Evolutionary conservation across 2,329 filamentous ascomycete species (phyloP).

Genomic region (Lanzia echinophila): DNA sequence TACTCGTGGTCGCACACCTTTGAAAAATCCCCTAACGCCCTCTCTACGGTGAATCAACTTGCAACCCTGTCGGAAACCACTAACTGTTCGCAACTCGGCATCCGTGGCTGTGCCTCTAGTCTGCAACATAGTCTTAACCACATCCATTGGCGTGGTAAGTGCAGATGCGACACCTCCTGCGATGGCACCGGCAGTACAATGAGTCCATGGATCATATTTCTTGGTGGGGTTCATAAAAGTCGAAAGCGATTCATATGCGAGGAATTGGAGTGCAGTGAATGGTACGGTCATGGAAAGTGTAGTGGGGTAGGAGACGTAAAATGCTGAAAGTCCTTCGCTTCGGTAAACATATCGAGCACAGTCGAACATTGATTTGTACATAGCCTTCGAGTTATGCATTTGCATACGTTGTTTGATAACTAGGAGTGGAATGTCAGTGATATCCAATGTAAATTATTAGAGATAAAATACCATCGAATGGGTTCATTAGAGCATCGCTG

Average conservation of each 20-base stretch:
- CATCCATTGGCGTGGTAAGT: constrained; percentile 91
- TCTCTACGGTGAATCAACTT: constrained; percentile 57
- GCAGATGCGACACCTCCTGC: constrained; percentile 91
- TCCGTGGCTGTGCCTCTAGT: constrained; percentile 81
- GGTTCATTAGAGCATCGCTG: constrained; percentile 98
- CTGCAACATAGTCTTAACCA: constrained; percentile 96
- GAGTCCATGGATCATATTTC: constrained; percentile 85
- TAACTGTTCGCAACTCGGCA: constrained; percentile 49
- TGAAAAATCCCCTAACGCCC: constrained; percentile 82
- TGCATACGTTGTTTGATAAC: constrained; percentile 99
- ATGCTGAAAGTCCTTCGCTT: constrained; percentile 80
- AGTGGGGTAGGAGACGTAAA: constrained; percentile 97
- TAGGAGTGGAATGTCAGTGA: constrained; percentile 34
- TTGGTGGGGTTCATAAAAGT: constrained; percentile 84
- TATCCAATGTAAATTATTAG: neutral
- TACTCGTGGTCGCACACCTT: constrained; percentile 82
- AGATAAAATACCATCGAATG: constrained; percentile 74
- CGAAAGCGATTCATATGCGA: constrained; percentile 94
- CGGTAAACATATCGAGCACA: constrained; percentile 85
- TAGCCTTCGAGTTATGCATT: constrained; percentile 81
- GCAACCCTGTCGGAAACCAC: constrained; percentile 27
- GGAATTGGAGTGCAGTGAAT: constrained; percentile 94
- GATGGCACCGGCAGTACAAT: constrained; percentile 86
- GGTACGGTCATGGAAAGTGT: constrained; percentile 98
- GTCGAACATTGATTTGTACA: constrained; percentile 78